Evolutionary conservation across 2,329 filamentous ascomycete species (phyloP).

Genomic region (Fusarium sp.): DNA sequence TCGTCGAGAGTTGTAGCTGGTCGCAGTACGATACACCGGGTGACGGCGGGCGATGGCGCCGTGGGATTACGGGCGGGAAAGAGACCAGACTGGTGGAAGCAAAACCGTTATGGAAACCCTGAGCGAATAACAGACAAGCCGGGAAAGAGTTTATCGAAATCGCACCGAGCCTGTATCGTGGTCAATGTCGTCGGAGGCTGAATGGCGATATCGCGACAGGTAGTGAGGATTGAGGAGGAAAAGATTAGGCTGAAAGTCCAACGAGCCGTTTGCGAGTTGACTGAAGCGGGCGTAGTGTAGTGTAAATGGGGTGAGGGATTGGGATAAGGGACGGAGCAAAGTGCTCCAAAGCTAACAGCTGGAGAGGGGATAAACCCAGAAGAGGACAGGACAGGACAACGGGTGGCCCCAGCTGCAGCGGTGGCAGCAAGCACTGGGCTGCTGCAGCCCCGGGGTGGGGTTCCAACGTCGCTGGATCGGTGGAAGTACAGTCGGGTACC

Average conservation of each 20-base stretch:
- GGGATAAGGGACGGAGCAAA: slow-evolving; percentile 35
- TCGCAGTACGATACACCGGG: slow-evolving; percentile 29
- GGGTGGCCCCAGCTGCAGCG: slow-evolving; percentile 36
- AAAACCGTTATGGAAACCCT: slow-evolving; percentile 16
- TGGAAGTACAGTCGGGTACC: slow-evolving; percentile 4
- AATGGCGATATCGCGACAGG: slow-evolving; percentile 30
- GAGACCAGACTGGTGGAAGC: slow-evolving; percentile 11
- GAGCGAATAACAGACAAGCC: slow-evolving; percentile 14
- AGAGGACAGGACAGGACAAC: slow-evolving; percentile 18
- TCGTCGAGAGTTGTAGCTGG: slow-evolving; percentile 19
- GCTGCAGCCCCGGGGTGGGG: slow-evolving; percentile 27
- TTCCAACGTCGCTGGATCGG: slow-evolving; percentile 3
- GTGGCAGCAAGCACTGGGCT: slow-evolving; percentile 38
- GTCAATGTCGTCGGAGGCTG: slow-evolving; percentile 28
- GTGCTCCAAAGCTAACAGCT: slow-evolving; percentile 28
- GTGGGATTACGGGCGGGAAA: slow-evolving; percentile 11
- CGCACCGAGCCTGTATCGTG: slow-evolving; percentile 22
- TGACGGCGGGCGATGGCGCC: slow-evolving; percentile 34
- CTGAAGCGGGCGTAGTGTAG: slow-evolving; percentile 40
- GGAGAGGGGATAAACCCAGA: slow-evolving; percentile 32
- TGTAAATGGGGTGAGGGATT: slow-evolving; percentile 31
- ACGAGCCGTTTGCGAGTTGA: slow-evolving; percentile 34
- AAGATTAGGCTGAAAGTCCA: slow-evolving; percentile 37
- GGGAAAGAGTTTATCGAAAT: slow-evolving; percentile 17
- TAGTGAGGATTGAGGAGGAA: slow-evolving; percentile 30